Evolutionary conservation across 208 protist species (phyloP), one percentile per base, ranked within the genome.

Genomic region (Trypanosoma theileri): DNA sequence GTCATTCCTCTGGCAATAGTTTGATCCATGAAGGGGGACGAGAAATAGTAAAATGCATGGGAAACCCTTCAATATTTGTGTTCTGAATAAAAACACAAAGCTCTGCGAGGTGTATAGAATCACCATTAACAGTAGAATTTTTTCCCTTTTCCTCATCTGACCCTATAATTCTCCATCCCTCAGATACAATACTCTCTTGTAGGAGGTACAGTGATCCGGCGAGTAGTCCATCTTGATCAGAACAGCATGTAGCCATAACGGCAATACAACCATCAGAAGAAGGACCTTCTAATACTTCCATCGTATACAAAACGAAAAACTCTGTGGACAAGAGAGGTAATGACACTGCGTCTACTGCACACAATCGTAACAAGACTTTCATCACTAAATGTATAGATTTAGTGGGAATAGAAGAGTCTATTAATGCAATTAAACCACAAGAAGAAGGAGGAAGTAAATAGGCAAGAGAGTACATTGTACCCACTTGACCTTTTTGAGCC

Each of bases 101-200:
- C 24, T 69, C 71, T 35, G 46, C 19, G 58, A 76, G 16, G 42
- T 66, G 42, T 45, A 76, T 11, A 45, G 26, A 58, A 7, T 70
- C 71, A 40, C 59, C 52, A 24, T 17, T 44, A 24, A 14, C 26
- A 40, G 17, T 56, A 56, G 12, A 1, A 1, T 56, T 1, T 24
- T 56, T 24, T 31, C 1, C 51, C 17, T 64, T 40, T 10, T 22
- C 13, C 1, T 19, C 45, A 4, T 68, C 71, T 53, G 69, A 17
- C 48, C 64, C 53, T 78, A 81, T 21, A 28, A 62, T 70, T 81
- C 71, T 17, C 87, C 87, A 93, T 19, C 87, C 84, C 53, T 90
- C 87, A 3, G 80, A 60, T 24, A 80, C 80, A 28, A 88, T 35
- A 42, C 63, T 70, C 31, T 66, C 54, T 61, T 79, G 81, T 50